Percentiles rank a stretch among this genome's conserved stretches.
Conservation (phyloP, 2,329 filamentous ascomycete species). For the Pyrenochaeta sp. region DNA sequence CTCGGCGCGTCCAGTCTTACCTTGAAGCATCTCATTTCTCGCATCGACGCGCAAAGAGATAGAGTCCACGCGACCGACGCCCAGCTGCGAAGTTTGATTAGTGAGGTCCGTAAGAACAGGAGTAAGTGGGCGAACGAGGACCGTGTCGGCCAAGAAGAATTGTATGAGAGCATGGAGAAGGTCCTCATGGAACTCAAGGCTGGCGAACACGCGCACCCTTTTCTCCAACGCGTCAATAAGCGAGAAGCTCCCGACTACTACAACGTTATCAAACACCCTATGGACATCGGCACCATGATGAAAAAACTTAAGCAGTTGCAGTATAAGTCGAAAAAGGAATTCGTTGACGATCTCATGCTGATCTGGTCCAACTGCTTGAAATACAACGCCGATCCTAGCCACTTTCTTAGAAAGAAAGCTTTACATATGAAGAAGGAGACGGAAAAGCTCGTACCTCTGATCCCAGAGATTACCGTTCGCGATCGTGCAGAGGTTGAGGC, state of each 20-base stretch:
- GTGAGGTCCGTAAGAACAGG: slow-evolving; percentile 95
- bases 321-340: slow-evolving; percentile 81
- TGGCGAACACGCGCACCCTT: slow-evolving; percentile 96
- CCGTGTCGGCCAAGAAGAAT: slow-evolving; percentile 94
- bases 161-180: slow-evolving; percentile 97
- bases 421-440: slow-evolving; percentile 97
- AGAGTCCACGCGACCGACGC: slow-evolving; percentile 92
- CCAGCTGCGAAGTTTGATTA: slow-evolving; percentile 90
- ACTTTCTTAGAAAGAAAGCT: slow-evolving; percentile 90
- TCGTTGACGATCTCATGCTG: slow-evolving; percentile 89
- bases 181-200: slow-evolving; percentile 97
- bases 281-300: slow-evolving; percentile 98
- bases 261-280: slow-evolving; percentile 91
- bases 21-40: slow-evolving; percentile 93
- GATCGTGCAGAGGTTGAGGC: slow-evolving; percentile 91
- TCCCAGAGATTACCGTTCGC: slow-evolving; percentile 89
- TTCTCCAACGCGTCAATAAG: slow-evolving; percentile 93
- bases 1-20: slow-evolving; percentile 95
- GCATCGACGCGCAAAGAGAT: slow-evolving; percentile 91
- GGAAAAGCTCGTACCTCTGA: slow-evolving; percentile 93
- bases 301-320: slow-evolving; percentile 83
- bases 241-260: slow-evolving; percentile 97
- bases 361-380: slow-evolving; percentile 98
- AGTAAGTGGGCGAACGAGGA: slow-evolving; percentile 99
- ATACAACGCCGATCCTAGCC: slow-evolving; percentile 90